These are phyloP conservation scores for Monosporascus sp. DNA, from an alignment of 2,329 filamentous ascomycete species.

Conservation along the genomic window DNA sequence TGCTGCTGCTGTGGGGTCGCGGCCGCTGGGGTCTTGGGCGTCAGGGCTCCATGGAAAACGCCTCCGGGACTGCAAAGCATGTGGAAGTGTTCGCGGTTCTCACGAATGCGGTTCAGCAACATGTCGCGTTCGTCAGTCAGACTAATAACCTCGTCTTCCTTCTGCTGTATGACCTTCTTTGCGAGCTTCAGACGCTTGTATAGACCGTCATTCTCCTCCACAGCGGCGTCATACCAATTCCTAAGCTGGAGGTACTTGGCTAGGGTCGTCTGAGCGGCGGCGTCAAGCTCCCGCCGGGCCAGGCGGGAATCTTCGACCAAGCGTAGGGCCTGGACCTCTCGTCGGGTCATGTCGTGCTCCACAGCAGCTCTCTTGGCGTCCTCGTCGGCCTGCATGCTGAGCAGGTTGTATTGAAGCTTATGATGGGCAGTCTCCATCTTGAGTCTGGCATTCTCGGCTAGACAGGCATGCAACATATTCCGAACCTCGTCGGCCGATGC, in stretches of 20 bases:
- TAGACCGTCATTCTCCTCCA: slow-evolving; percentile 60
- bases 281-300: slow-evolving; percentile 47
- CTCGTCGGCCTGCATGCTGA: slow-evolving; percentile 78
- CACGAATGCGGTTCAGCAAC: slow-evolving; percentile 76
- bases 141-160: slow-evolving; percentile 65
- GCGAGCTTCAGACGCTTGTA: slow-evolving; percentile 64
- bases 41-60: slow-evolving; percentile 57
- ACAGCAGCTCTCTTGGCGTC: slow-evolving; percentile 82
- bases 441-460: slow-evolving; percentile 53
- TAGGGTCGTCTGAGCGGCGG: slow-evolving; percentile 47
- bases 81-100: slow-evolving; percentile 84
- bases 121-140: slow-evolving; percentile 72
- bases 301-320: slow-evolving; percentile 65
- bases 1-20: slow-evolving; percentile 43
- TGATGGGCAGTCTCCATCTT: slow-evolving; percentile 86
- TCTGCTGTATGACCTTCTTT: slow-evolving; percentile 72
- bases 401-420: slow-evolving; percentile 82
- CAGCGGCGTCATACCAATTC: slow-evolving; percentile 58
- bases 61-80: slow-evolving; percentile 70
- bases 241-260: slow-evolving; percentile 58
- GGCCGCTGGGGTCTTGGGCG: slow-evolving; percentile 45
- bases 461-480: slow-evolving; percentile 47
- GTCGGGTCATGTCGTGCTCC: slow-evolving; percentile 85
- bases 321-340: slow-evolving; percentile 80
- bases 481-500: slow-evolving; percentile 52